Base-by-base conservation (phyloP, 2,329 filamentous ascomycete species). In the Sporothrix sp. region DNA sequence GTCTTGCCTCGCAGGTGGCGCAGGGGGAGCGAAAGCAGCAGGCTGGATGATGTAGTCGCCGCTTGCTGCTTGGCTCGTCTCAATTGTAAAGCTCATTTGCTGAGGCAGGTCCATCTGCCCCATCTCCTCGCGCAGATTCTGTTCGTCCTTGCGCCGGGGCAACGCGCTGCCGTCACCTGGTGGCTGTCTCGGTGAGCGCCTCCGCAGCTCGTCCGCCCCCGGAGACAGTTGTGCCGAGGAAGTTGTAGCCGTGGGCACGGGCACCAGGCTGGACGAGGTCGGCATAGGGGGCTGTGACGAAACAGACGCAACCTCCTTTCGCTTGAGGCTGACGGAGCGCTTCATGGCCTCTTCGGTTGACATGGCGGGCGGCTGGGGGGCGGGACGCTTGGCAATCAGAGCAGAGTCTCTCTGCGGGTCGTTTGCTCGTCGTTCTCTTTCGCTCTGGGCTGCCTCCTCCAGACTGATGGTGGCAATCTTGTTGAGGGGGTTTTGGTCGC, bases 221-320 rank as follows among this genome's bases (percentile, higher is more conserved):
- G 76, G 76, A 4, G 76, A 79, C 7, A 74, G 60, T 58, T 77
- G 70, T 7, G 70, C 66, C 2, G 71, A 73, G 10, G 71, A 73
- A 4, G 70, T 71, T 11, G 62, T 65, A 1, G 68, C 71, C 32
- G 38, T 63, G 2, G 60, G 59, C 52, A 59, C 62, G 28, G 58
- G 64, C 58, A 50, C 61, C 28, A 60, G 64, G 47, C 50, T 59
- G 18, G 57, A 8, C 11, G 27, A 7, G 2, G 32, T 57, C 52
- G 52, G 52, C 23, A 37, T 51, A 36, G 48, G 57, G 16, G 58
- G 58, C 21, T 56, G 57, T 11, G 58, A 59, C 1, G 54, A 45
- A 9, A 59, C 52, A 4, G 63, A 62, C 7, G 58, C 60, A 9
- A 70, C 58, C 28, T 69, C 60, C 58, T 71, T 71, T 20, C 67